Base-by-base conservation (phyloP, 2,329 filamentous ascomycete genomes). In the Diplodia scrobiculata region DNA sequence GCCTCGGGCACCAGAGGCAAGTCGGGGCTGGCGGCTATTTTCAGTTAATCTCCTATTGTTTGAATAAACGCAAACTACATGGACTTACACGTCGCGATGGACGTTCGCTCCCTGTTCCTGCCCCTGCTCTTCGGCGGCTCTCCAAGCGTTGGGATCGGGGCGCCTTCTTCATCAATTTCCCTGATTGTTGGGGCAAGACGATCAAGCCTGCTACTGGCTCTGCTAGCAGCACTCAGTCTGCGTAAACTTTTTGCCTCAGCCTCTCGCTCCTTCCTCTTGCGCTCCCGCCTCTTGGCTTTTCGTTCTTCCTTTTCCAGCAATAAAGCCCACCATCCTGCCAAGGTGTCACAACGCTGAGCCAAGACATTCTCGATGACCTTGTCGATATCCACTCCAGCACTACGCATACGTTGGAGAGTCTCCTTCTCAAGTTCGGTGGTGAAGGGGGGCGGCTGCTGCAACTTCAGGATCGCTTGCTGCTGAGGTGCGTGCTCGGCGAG, bases 241-340 rank as follows among this genome's bases (percentile, higher is more conserved):
- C 92, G 85, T 34, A 95, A 83, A 68, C 87, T 91, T 75, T 92
- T 89, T 66, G 87, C 87, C 73, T 98, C 92, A 1, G 85, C 84
- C 72, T 99, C 93, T 71, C 87, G 88, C 75, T 98, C 93, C 73
- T 86, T 92, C 9, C 94, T 86, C 74, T 94, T 97, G 63, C 87
- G 86, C 72, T 97, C 92, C 68, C 89, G 84, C 68, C 92, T 84
- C 68, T 81, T 84, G 69, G 93, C 89, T 77, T 99, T 99, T 9
- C 92, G 87, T 75, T 92, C 87, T 74, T 99, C 95, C 76, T 98
- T 99, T 74, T 98, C 95, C 10, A 98, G 87, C 47, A 99, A 80
- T 32, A 99, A 79, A 2, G 91, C 91, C 95, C 95, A 99, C 95
- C 95, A 99, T 5, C 95, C 95, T 60, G 92, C 91, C 58, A 99